Evolutionary conservation across 1,284 basidiomycete genomes (phyloP), one percentile per base, ranked within the genome.

Genomic region (Boletus sp.): DNA sequence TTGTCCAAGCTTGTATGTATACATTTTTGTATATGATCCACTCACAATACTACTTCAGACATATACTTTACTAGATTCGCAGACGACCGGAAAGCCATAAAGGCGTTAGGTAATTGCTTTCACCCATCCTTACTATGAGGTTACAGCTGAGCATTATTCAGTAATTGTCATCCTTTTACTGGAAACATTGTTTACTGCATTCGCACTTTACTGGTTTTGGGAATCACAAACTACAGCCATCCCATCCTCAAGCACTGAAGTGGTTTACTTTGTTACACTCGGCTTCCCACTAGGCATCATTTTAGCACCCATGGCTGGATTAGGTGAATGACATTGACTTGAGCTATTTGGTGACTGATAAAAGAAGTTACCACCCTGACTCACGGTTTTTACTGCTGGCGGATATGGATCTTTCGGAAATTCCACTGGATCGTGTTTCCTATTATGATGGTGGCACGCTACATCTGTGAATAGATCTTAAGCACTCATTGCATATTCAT

Each of bases 361-460:
- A 59, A 6, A 17, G 14, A 9, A 72, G 71, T 70, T 21, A 62
- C 64, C 2, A 62, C 56, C 13, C 25, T 68, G n/a, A 61, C 60
- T 11, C 69, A 73, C 10, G 56, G 58, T 4, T 73, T 73, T 44
- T 68, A 61, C 49, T 71, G 67, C 56, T 72, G 68, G 71, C 50
- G 63, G 44, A 68, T 73, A 57, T 59, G 44, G 19, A 43, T 48
- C 21, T 40, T 71, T 23, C 37, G 43, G 6, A 46, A 21, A 46
- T 62, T 17, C 2, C 21, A 17, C 16, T 9, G 58, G 23, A 10
- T 72, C 1, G 11, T 56, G 21, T 0, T 59, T 37, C 35, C 28
- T 16, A 70, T 72, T n/a, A 67, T 69, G 61, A 60, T 50, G 69
- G 70, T 70, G 35, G 61, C 30, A 6, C 10, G 49, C 9, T 3